Percentiles rank a stretch among this genome's conserved stretches.
These are phyloP conservation scores for Botryotinia calthae DNA, from an alignment of 2,329 filamentous ascomycete species.

Conservation along the genomic window DNA sequence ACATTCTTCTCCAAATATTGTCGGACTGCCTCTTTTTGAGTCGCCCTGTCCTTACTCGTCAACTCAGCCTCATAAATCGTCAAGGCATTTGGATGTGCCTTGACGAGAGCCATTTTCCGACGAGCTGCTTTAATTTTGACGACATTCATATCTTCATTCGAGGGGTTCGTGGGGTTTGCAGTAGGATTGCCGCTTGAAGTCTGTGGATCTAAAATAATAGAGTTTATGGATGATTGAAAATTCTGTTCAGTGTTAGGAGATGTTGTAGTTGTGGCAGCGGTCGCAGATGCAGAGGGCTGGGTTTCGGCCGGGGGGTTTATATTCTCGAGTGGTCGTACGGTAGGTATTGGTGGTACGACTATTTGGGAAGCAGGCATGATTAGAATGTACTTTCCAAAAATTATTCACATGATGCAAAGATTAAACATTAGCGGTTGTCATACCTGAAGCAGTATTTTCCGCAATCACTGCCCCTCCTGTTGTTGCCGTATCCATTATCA, in stretches of 20 bases:
- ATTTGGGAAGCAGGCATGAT: conserved; percentile 14
- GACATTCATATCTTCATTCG: conserved; percentile 32
- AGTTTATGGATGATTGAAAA: conserved; percentile 17
- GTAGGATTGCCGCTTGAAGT: conserved; percentile 19
- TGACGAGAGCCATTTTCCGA: conserved; percentile 27
- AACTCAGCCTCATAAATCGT: conserved; percentile 57
- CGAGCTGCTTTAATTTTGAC: conserved; percentile 25
- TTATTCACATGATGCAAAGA: conserved; percentile 13
- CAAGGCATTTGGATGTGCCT: conserved; percentile 39
- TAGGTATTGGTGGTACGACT: conserved; percentile 17
- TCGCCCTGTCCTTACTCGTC: conserved; percentile 58
- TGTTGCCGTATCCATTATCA: conserved; percentile 3
- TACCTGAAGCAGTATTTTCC: conserved; percentile 14
- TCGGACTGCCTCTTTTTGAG: conserved; percentile 62
- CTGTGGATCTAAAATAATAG: conserved; percentile 18
- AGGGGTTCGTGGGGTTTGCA: conserved; percentile 6
- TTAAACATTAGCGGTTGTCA: neutral
- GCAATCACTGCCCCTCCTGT: neutral
- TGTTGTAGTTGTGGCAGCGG: conserved; percentile 5
- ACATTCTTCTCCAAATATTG: conserved; percentile 54
- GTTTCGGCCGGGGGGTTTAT: conserved; percentile 2
- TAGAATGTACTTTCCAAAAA: conserved; percentile 1
- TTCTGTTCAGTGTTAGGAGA: conserved; percentile 15
- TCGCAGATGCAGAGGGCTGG: conserved; percentile 18
- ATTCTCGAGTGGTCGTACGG: conserved; percentile 18